Evolutionary conservation across 1,284 basidiomycete species (phyloP), one percentile per base, ranked within the genome.

Genomic region (Ganoderma boninense): DNA sequence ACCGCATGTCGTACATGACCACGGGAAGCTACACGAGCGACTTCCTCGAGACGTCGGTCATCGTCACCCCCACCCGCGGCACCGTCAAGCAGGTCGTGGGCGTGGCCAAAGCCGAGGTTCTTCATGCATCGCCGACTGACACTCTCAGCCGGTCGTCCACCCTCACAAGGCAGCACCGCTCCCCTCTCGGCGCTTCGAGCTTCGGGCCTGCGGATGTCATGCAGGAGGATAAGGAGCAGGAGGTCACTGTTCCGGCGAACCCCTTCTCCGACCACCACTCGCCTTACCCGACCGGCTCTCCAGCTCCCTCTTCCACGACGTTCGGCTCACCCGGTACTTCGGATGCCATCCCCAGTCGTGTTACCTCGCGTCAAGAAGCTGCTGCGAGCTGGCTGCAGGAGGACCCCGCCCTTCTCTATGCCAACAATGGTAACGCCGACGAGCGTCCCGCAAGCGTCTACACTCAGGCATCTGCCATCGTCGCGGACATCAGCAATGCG

Each of bases 41-140:
- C 75, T 87, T 95, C 79, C 82, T 95, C 69, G 94, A 95, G 78
- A 89, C 91, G 0, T 93, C 94, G 20, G 90, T 92, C 81, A 95
- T 95, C 74, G 87, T 95, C 72, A 93, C 92, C 0, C 87, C 91
- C 35, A 85, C 83, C 42, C 89, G 88, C 70, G 87, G 87, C 59
- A 84, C 86, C 44, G 88, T 92, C 71, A 87, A 91, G 73, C 92
- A 93, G 77, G 90, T 94, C 13, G 80, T 93, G 54, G 92, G 92
- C 46, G 88, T 93, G 61, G 90, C 90, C 64, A 93, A 91, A 79
- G 92, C 94, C 38, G 92, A 93, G 77, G 90, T 95, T 62, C 88
- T 95, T 71, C 90, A 87, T 70, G 86, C 93, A 2, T 82, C 88
- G 0, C 85, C 85, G 43, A 81, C 84, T 26, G 73, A 74, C 26